phyloP scores from a whole-genome alignment of 2,329 filamentous ascomycete genomes.

The Chaetomiaceae sp. region DNA sequence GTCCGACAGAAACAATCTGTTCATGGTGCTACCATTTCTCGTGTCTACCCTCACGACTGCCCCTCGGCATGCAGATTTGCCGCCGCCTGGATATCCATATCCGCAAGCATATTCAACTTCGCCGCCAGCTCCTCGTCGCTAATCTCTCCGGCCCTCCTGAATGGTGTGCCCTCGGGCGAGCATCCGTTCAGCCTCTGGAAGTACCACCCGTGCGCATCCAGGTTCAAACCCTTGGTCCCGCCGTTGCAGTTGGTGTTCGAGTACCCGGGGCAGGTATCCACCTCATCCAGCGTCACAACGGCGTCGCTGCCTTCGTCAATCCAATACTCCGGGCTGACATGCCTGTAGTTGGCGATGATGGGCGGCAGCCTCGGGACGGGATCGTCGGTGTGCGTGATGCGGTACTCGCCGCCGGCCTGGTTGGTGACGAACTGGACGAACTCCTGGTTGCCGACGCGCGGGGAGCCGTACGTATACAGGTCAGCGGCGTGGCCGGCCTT shows the following conservation, averaged over 20 bases:
- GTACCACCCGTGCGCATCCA: slow-evolving; percentile 47
- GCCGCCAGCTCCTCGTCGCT: slow-evolving; percentile 38
- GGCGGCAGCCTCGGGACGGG: slow-evolving; percentile 65
- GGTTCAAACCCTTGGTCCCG: slow-evolving; percentile 43
- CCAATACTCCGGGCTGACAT: slow-evolving; percentile 69
- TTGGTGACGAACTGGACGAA: slow-evolving; percentile 51
- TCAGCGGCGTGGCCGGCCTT: slow-evolving; percentile 44
- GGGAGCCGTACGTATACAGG: slow-evolving; percentile 64
- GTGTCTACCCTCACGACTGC: background rate
- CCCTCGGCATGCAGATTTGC: slow-evolving; percentile 4
- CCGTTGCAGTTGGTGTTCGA: slow-evolving; percentile 48
- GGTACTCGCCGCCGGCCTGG: slow-evolving; percentile 52
- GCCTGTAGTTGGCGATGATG: slow-evolving; percentile 55
- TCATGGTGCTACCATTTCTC: too few relatives aligned
- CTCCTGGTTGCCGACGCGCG: slow-evolving; percentile 57
- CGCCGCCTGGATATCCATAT: slow-evolving; percentile 34
- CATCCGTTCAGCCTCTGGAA: slow-evolving; percentile 43
- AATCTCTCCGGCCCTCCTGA: slow-evolving; percentile 20
- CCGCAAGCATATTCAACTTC: slow-evolving; percentile 26
- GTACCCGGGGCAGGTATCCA: slow-evolving; percentile 47
- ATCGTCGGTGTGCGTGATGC: slow-evolving; percentile 64
- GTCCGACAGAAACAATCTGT: too few relatives aligned
- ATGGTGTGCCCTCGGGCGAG: slow-evolving; percentile 27
- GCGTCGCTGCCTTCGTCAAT: slow-evolving; percentile 38
- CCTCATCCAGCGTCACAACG: slow-evolving; percentile 36